Evolutionary conservation across 805 yeast species (phyloP).

Genomic region (Candida insectorum): DNA sequence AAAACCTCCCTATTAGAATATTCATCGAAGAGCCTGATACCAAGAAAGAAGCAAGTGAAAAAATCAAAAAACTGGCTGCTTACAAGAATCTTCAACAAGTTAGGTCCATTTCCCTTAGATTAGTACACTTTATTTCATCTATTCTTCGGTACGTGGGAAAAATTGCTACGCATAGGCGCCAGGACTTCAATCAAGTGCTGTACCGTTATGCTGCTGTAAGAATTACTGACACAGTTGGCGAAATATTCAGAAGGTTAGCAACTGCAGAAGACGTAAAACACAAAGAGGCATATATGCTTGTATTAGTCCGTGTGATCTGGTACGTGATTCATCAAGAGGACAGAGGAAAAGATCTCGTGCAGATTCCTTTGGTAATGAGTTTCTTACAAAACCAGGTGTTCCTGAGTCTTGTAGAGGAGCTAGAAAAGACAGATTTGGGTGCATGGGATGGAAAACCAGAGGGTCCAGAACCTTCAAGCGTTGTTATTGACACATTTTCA

Average conservation of each 20-base stretch:
- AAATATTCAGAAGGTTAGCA: conserved; percentile 21
- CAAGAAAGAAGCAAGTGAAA: conserved; percentile 33
- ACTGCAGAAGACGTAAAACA: conserved; percentile 14
- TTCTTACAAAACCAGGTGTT: conserved; percentile 53
- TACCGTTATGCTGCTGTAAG: conserved; percentile 41
- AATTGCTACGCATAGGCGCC: conserved; percentile 46
- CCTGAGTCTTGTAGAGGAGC: conserved; percentile 20
- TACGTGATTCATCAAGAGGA: conserved; percentile 32
- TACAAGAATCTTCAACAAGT: conserved; percentile 60
- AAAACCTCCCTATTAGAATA: conserved; percentile 40
- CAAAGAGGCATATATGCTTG: conserved; percentile 28
- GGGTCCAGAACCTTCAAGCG: background rate
- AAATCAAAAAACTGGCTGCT: conserved; percentile 38
- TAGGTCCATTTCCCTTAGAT: conserved; percentile 46
- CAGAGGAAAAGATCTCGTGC: conserved; percentile 22
- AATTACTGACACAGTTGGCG: conserved; percentile 32
- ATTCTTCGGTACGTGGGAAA: conserved; percentile 43
- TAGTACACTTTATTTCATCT: conserved; percentile 44
- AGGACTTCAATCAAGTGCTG: conserved; percentile 32
- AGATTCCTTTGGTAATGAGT: conserved; percentile 42
- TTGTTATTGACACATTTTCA: conserved; percentile 13
- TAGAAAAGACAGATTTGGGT: background rate
- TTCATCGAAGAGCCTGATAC: conserved; percentile 38
- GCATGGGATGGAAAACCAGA: background rate
- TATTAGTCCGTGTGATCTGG: conserved; percentile 32